Percentiles rank a stretch among this genome's conserved stretches.
These are phyloP conservation scores for Hypoxylon sp. DNA, from an alignment of 2,329 filamentous ascomycete species.

Conservation along the genomic window DNA sequence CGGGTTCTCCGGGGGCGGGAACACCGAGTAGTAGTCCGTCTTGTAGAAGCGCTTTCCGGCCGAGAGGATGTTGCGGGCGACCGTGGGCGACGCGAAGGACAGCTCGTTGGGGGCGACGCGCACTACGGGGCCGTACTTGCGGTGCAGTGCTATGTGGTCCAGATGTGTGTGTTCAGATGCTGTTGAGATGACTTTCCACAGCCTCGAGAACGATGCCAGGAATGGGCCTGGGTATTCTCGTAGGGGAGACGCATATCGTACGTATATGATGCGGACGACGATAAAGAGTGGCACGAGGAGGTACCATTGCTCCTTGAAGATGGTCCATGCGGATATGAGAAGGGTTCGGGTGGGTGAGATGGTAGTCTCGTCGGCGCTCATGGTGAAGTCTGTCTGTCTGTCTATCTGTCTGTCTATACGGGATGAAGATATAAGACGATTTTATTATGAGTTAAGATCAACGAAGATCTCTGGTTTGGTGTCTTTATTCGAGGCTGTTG, in stretches of 20 bases:
- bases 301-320: conserved; percentile 46
- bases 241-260: conserved; percentile 47
- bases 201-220: conserved; percentile 46
- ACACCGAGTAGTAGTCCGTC: conserved; percentile 62
- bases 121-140: conserved; percentile 57
- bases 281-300: conserved; percentile 45
- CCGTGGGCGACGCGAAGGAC: conserved; percentile 56
- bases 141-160: conserved; percentile 55
- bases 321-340: conserved; percentile 43
- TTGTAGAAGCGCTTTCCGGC: conserved; percentile 63
- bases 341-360: conserved; percentile 44
- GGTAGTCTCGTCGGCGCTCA: conserved; percentile 39
- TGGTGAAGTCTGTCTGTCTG: conserved; percentile 10
- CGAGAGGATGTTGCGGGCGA: conserved; percentile 55
- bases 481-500: conserved; percentile 22
- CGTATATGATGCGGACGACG: conserved; percentile 43
- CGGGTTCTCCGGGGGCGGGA: conserved; percentile 64
- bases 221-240: conserved; percentile 44
- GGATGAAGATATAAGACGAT: conserved; percentile 11
- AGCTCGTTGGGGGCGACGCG: conserved; percentile 60
- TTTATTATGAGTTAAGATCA: conserved; percentile 3
- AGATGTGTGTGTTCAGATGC: conserved; percentile 52
- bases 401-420: too few species aligned
- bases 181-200: conserved; percentile 54
- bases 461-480: conserved; percentile 4